These are phyloP conservation scores for Afroboletus lepidellus DNA, from an alignment of 1,284 basidiomycete genomes.

Conservation along the genomic window DNA sequence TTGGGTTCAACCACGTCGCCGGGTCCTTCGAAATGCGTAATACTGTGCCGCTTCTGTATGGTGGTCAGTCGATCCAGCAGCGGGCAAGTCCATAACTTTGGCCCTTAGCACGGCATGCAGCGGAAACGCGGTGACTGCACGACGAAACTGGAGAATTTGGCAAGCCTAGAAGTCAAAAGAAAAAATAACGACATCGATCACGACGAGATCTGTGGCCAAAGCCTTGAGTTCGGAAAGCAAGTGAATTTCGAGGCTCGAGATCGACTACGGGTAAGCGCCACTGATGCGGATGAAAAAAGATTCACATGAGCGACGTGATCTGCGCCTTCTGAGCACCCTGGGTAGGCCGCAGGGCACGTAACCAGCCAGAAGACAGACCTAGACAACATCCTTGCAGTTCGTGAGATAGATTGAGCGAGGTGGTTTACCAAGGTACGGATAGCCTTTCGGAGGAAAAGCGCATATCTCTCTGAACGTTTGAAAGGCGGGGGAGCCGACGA, in stretches of 20 bases:
- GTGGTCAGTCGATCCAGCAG: too few relatives aligned
- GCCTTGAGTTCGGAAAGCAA: slow-evolving; percentile 25
- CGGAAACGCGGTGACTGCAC: slow-evolving; percentile 25
- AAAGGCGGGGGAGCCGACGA: slow-evolving; percentile 32
- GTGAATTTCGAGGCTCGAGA: slow-evolving; percentile 30
- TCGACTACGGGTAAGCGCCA: slow-evolving; percentile 31
- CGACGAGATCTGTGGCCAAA: slow-evolving; percentile 12
- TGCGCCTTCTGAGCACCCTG: slow-evolving; percentile 34
- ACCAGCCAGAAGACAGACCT: slow-evolving; percentile 33
- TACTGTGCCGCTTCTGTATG: too few relatives aligned
- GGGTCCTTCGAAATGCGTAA: too few relatives aligned
- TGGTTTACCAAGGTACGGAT: slow-evolving; percentile 20
- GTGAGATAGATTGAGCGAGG: slow-evolving; percentile 32
- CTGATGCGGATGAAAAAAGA: slow-evolving; percentile 27
- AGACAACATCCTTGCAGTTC: slow-evolving; percentile 34
- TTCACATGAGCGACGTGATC: slow-evolving; percentile 31
- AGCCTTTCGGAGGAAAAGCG: slow-evolving; percentile 20
- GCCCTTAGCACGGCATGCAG: slow-evolving; percentile 22
- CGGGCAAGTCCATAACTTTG: slow-evolving; percentile 24
- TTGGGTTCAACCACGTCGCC: too few relatives aligned
- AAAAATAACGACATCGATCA: slow-evolving; percentile 27
- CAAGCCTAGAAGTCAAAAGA: slow-evolving; percentile 31
- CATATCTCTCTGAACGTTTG: slow-evolving; percentile 26
- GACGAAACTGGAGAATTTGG: slow-evolving; percentile 30
- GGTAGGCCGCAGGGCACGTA: slow-evolving; percentile 33